phyloP scores from a whole-genome alignment of 305 asterid species.

The Rubia balearica region DNA sequence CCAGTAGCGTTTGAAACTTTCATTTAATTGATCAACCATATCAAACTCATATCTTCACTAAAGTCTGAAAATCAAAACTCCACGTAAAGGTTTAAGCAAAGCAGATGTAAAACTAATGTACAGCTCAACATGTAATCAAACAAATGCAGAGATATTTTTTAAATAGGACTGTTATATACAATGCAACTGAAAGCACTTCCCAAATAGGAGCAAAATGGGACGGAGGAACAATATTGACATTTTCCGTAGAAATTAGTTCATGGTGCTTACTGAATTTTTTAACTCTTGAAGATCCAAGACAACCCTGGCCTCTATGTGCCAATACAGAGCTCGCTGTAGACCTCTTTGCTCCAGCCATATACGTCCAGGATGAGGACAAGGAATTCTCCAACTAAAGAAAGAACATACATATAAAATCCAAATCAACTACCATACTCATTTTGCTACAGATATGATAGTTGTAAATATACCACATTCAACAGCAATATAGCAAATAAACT shows the following conservation, averaged over 20 bases:
- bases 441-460: background rate
- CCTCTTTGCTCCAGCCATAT: slow-evolving; percentile 99
- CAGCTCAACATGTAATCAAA: background rate
- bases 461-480: background rate
- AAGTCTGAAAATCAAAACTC: background rate
- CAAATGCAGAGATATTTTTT: background rate
- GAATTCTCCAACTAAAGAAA: slow-evolving; percentile 62
- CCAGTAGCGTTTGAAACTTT: background rate
- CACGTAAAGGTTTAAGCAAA: background rate
- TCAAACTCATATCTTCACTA: background rate
- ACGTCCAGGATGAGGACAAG: slow-evolving; percentile 86
- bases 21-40: background rate
- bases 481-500: background rate
- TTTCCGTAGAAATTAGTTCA: background rate
- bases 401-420: slow-evolving; percentile 3
- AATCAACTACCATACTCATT: background rate
- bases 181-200: background rate
- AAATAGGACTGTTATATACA: background rate
- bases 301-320: slow-evolving; percentile 96
- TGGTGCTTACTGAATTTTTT: slow-evolving; percentile 51
- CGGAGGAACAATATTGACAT: background rate
- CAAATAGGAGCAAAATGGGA: background rate
- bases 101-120: background rate
- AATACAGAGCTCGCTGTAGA: slow-evolving; percentile 77
- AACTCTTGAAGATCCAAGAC: slow-evolving; percentile 89